Base-by-base conservation (phyloP, 495 filamentous ascomycete genomes). In the Aspergillus kassunensis region DNA sequence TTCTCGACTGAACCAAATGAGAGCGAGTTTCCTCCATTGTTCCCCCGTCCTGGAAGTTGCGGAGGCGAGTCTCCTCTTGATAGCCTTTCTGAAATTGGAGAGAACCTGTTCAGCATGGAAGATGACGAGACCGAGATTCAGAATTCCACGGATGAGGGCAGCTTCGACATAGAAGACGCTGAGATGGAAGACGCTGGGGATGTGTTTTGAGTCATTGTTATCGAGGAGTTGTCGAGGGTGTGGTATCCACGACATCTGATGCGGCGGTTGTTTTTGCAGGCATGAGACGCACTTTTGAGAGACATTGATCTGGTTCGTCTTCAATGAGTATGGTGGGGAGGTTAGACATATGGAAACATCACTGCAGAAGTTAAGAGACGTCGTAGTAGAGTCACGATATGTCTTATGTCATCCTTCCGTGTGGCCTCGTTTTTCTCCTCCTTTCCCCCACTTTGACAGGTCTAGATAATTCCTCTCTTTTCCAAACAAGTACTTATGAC, bases 401-500 rank as follows among this genome's bases (percentile, higher is more conserved):
- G 13, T 15, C 18, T 46, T 46, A 46, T 46, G 44, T 46, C 44
- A 46, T 46, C 44, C 10, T 9, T 19, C 2, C 30, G 5, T 30
- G 18, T 13, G 44, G 30, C 18, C 6, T 20, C 19, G 30, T 46
- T 34, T 45, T 19, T n/a, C 9, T 1, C n/a, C 25, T 44, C 42
- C 13, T 20, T n/a, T 27, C 30, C 44, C 44, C 44, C 44, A 33
- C 44, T 46, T 35, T 45, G 30, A 46, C 29, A n/a, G n/a, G 23
- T 4, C 11, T 35, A 20, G 30, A 40, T 12, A 40, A 20, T 21
- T 21, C 20, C 18, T 21, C 20, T 20, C 18, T 40, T 19, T 27
- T 21, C 20, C 18, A 40, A 40, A 20, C 18, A 21, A 40, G 16
- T 13, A 40, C 3, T 21, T 18, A 40, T 8, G 3, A 21, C 13